Conservation (phyloP, 768 basidiomycete species). For the Leccinum broughii region DNA sequence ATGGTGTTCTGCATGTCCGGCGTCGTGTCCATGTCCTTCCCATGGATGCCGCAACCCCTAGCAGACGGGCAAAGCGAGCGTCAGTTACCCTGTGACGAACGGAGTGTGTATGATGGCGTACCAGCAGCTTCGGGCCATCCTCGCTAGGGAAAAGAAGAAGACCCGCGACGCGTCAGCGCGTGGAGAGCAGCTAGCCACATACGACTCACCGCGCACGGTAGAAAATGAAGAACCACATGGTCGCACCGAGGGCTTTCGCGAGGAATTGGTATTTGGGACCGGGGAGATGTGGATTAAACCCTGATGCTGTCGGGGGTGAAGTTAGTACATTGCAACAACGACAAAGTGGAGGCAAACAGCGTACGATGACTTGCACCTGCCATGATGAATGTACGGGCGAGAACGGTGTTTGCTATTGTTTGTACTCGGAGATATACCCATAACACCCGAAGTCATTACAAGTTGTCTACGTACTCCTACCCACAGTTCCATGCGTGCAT, state of each 20-base stretch:
- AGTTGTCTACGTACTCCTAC: background rate
- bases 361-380: slow-evolving; percentile 33
- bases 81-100: background rate
- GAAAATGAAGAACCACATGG: slow-evolving; percentile 99
- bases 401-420: slow-evolving; percentile 28
- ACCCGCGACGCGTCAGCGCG: slow-evolving; percentile 1
- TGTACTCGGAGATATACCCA: slow-evolving; percentile 6
- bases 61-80: background rate
- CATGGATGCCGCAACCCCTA: slow-evolving; percentile 65
- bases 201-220: slow-evolving; percentile 82
- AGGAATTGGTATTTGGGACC: slow-evolving; percentile 74
- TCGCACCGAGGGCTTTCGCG: slow-evolving; percentile 83
- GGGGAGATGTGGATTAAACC: slow-evolving; percentile 88
- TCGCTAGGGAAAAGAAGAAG: slow-evolving; percentile 44
- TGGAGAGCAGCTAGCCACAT: background rate
- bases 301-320: slow-evolving; percentile 48
- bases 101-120: slow-evolving; percentile 29
- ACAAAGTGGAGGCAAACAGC: slow-evolving; percentile 9
- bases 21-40: slow-evolving; percentile 58
- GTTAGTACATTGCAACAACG: slow-evolving; percentile 4
- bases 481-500: background rate
- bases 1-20: slow-evolving; percentile 40
- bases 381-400: slow-evolving; percentile 32
- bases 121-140: slow-evolving; percentile 75
- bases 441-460: background rate